Conservation (phyloP, 768 basidiomycete species). For the Tulasnella sp. region DNA sequence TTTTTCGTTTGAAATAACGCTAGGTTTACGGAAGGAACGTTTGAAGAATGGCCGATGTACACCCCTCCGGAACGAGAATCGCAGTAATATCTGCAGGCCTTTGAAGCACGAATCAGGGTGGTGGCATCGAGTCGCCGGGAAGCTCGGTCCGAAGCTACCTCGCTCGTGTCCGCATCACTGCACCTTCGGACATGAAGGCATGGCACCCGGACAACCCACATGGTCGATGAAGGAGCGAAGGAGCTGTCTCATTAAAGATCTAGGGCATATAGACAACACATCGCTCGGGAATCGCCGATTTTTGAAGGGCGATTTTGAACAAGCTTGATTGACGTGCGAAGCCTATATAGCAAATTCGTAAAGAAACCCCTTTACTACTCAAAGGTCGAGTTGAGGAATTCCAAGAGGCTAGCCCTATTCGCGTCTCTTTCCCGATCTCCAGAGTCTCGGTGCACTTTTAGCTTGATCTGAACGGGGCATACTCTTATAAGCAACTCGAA, state of each 20-base stretch:
- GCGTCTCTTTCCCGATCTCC: slow-evolving; percentile 5
- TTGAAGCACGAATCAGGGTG: not conserved
- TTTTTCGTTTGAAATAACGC: not conserved
- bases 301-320: not conserved
- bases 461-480: not conserved
- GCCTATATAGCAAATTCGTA: not conserved
- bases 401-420: not conserved
- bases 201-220: not conserved
- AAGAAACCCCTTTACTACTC: not conserved
- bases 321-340: not conserved
- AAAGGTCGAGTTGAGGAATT: slow-evolving; percentile 5
- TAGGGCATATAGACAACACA: not conserved
- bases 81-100: not conserved
- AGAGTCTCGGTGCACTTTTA: slow-evolving; percentile 1
- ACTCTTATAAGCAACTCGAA: not conserved
- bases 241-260: not conserved
- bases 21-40: slow-evolving; percentile 72
- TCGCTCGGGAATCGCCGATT: not conserved
- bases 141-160: not conserved
- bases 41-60: slow-evolving; percentile 72
- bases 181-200: not conserved
- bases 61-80: not conserved
- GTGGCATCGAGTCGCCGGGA: not conserved
- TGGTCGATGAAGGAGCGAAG: not conserved
- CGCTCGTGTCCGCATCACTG: not conserved